Base-by-base conservation (phyloP, 169 alveolate species). In the Cryptosporidium ubiquitum region DNA sequence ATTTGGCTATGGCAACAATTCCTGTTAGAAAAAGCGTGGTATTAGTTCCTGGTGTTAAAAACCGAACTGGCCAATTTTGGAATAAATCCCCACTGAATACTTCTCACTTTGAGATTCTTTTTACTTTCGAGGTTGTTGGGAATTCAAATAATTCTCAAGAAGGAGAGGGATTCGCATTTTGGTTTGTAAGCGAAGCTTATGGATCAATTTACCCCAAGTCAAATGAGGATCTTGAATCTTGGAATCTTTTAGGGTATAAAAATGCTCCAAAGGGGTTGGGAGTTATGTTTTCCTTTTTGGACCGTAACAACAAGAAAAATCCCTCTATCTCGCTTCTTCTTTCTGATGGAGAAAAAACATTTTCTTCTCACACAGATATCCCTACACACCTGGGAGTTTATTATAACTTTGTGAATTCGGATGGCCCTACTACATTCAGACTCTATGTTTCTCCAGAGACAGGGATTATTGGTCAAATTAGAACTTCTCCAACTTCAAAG, bases 21-120 rank as follows among this genome's bases (percentile, higher is more conserved):
- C 95, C 95, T 5, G 91, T 92, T 31, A 85, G 57, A 69, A 84
- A 73, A 31, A 84, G 91, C 73, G 75, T 92, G 31, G 92, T 92
- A 26, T 57, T 92, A n/a, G 79, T 84, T 75, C 95, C 95, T 9
- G 91, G 91, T 49, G 93, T 91, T 18, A 86, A 84, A 9, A 79
- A 91, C 55, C 42, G 95, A 29, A 84, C 93, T 3, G 95, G 95
- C 0, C 95, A 92, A 73, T 86, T 92, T 37, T 92, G 95, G 95
- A 85, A 92, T 69, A 74, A 91, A 44, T 35, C 71, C 42, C 92
- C 95, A 18, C 40, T 92, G 40, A 73, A 74, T 49, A 92, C 95
- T 23, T 69, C 84, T 29, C 91, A 92, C 68, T 92, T 91, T 55
- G 93, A 92, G 58, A 85, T 92, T 47, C 61, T 60, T 68, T 75